Percentiles rank a stretch among this genome's conserved stretches.
These are phyloP conservation scores for Talaromyces proteolyticus DNA, from an alignment of 495 filamentous ascomycete genomes.

Conservation along the genomic window DNA sequence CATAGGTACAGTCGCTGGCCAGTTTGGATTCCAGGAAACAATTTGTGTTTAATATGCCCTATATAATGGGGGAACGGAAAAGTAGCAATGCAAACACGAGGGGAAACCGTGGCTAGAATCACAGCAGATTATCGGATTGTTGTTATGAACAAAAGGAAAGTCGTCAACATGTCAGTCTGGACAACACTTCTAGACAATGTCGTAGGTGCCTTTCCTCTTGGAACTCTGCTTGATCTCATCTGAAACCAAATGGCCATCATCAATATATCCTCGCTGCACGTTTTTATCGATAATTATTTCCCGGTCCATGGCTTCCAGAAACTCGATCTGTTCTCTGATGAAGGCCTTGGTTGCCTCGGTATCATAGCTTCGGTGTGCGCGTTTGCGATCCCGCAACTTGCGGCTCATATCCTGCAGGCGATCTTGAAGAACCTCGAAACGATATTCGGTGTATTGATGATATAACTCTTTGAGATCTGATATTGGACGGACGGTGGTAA, in stretches of 20 bases:
- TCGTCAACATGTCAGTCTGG: background rate
- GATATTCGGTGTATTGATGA: slow-evolving; percentile 63
- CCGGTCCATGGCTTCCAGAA: slow-evolving; percentile 48
- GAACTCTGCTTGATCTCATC: slow-evolving; percentile 16
- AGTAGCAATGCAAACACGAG: too few relatives aligned
- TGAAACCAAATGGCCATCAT: slow-evolving; percentile 32
- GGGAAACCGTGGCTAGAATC: background rate
- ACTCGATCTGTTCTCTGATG: slow-evolving; percentile 44
- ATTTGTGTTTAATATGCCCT: background rate
- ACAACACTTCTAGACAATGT: background rate
- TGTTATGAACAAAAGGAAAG: background rate
- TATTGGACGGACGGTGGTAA: slow-evolving; percentile 60
- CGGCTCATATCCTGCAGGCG: slow-evolving; percentile 40
- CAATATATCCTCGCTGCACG: slow-evolving; percentile 42
- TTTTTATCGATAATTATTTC: slow-evolving; percentile 51
- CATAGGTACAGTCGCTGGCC: too few relatives aligned
- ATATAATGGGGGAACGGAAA: too few relatives aligned
- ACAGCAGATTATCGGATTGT: background rate
- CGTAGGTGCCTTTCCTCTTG: slow-evolving; percentile 3
- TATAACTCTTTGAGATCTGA: slow-evolving; percentile 65
- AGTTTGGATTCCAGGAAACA: slow-evolving; percentile 1
- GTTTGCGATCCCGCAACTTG: slow-evolving; percentile 35
- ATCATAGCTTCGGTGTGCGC: slow-evolving; percentile 32
- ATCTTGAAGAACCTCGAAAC: slow-evolving; percentile 64
- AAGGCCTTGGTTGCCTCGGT: slow-evolving; percentile 39